phyloP scores from a whole-genome alignment of 768 basidiomycete genomes.

The Russula sp. region DNA sequence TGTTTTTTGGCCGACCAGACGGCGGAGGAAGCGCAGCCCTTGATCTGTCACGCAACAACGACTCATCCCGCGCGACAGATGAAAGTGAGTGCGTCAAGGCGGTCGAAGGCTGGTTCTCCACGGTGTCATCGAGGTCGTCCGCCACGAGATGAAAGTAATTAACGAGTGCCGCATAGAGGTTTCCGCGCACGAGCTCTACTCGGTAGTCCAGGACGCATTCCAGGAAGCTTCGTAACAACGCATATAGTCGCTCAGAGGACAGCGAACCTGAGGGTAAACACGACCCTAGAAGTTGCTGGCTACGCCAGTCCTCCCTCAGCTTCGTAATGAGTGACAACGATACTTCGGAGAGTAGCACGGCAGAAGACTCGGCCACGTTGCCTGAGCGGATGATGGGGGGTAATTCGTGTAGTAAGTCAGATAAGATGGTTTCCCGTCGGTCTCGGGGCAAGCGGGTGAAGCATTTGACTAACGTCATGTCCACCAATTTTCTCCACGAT shows the following conservation, averaged over 20 bases:
- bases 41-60: conserved; percentile 13
- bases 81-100: conserved; percentile 1
- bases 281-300: conserved; percentile 63
- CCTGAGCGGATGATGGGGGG: conserved; percentile 60
- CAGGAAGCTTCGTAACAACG: conserved; percentile 66
- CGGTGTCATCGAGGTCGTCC: conserved; percentile 20
- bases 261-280: conserved; percentile 60
- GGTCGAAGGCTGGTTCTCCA: neutral
- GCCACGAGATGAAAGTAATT: conserved; percentile 81
- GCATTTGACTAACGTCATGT: conserved; percentile 80
- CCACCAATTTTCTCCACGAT: conserved; percentile 80
- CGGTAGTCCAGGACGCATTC: conserved; percentile 72
- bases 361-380: conserved; percentile 63
- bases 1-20: neutral
- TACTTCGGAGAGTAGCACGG: conserved; percentile 79
- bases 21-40: conserved; percentile 30
- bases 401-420: conserved; percentile 82
- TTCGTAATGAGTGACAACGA: conserved; percentile 81
- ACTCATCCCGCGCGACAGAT: conserved; percentile 20
- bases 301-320: conserved; percentile 74
- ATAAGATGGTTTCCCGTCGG: conserved; percentile 80
- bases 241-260: conserved; percentile 73
- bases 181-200: conserved; percentile 84
- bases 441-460: conserved; percentile 79
- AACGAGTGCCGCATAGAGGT: conserved; percentile 86